Percentiles rank a stretch among this genome's conserved stretches.
These are phyloP conservation scores for Sarcodon sp. DNA, from an alignment of 768 basidiomycete genomes.

Conservation along the genomic window DNA sequence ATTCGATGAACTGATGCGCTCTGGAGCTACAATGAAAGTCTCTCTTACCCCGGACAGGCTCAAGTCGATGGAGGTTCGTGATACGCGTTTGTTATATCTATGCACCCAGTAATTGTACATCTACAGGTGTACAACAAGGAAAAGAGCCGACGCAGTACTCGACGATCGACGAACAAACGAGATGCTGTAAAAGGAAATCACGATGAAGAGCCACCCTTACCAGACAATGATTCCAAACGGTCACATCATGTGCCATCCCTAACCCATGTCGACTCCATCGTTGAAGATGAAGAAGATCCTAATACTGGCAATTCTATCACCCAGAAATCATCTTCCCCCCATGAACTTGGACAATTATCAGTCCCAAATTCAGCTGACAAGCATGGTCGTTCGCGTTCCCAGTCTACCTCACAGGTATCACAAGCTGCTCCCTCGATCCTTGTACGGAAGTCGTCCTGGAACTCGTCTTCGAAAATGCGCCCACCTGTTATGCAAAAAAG, in stretches of 20 bases:
- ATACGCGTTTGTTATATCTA: constrained; percentile 6
- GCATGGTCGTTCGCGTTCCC: constrained; percentile 8
- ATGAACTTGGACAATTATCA: background rate
- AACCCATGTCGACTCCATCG: constrained; percentile 46
- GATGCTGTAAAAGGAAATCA: constrained; percentile 2
- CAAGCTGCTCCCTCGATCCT: constrained; percentile 2
- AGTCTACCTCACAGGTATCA: constrained; percentile 8
- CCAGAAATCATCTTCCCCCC: background rate
- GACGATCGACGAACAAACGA: background rate
- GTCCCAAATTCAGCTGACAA: background rate
- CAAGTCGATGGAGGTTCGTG: constrained; percentile 82
- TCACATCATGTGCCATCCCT: constrained; percentile 27
- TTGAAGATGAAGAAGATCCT: constrained; percentile 50
- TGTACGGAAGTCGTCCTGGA: constrained; percentile 1
- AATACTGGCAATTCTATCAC: constrained; percentile 1
- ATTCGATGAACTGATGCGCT: constrained; percentile 89
- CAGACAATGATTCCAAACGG: constrained; percentile 6
- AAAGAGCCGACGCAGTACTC: constrained; percentile 2
- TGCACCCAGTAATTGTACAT: background rate
- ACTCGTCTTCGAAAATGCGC: constrained; percentile 2
- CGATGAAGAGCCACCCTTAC: constrained; percentile 2
- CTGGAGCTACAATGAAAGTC: constrained; percentile 86
- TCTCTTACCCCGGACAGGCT: constrained; percentile 91
- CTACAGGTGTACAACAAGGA: constrained; percentile 10
- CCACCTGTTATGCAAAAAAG: background rate